A percentile compares a stretch with the other conserved stretches of the same genome.
Conservation (phyloP, 768 basidiomycete genomes). For the Kwoniella botswanensis region DNA sequence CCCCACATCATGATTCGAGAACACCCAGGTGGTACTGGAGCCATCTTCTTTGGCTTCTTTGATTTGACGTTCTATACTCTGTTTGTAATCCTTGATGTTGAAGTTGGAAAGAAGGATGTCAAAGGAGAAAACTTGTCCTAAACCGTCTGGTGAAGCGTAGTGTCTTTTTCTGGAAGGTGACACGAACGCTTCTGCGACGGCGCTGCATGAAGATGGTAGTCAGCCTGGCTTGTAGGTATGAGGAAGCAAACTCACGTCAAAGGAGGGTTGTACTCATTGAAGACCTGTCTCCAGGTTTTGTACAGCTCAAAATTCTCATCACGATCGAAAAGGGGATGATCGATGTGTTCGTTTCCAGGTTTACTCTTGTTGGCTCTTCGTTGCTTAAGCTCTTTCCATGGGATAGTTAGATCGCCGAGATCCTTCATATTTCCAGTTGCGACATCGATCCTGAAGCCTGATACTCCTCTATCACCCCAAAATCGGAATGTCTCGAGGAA, state of each 20-base stretch:
- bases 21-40: conserved; percentile 45
- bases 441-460: conserved; percentile 49
- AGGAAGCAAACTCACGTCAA: conserved; percentile 34
- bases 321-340: conserved; percentile 39
- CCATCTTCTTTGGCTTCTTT: conserved; percentile 19
- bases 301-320: conserved; percentile 45
- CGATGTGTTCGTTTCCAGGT: conserved; percentile 25
- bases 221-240: too few relatives aligned
- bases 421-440: conserved; percentile 45
- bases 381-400: conserved; percentile 30
- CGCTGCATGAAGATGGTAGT: conserved; percentile 9
- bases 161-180: conserved; percentile 35
- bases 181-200: conserved; percentile 49
- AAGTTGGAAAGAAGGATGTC: conserved; percentile 43
- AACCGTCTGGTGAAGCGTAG: conserved; percentile 42
- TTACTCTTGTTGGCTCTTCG: conserved; percentile 20
- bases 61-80: conserved; percentile 30
- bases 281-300: conserved; percentile 46
- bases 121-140: conserved; percentile 50
- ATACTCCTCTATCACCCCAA: conserved; percentile 48
- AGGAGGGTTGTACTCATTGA: conserved; percentile 49
- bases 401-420: conserved; percentile 24
- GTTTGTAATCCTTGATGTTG: conserved; percentile 30
- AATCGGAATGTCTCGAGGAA: conserved; percentile 45
- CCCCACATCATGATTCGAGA: conserved; percentile 32